A percentile compares a stretch with the other conserved stretches of the same genome.
Conservation (phyloP, 169 alveolate genomes). For the Theileria parva region DNA sequence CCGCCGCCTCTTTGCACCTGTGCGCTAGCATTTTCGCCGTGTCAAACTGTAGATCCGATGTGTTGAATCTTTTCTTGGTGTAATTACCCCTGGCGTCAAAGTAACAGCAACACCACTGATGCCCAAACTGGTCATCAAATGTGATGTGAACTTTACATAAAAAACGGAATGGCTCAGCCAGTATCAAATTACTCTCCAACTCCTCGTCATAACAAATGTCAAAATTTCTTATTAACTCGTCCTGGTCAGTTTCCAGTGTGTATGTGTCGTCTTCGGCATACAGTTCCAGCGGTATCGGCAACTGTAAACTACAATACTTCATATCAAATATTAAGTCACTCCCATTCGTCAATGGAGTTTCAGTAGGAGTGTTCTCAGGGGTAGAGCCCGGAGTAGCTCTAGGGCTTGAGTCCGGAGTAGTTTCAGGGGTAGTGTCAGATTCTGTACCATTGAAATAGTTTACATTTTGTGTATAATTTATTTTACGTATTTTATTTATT, state of each 20-base stretch:
- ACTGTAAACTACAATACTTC: slow-evolving; percentile 31
- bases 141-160: slow-evolving; percentile 49
- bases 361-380: neutral
- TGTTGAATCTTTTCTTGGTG: slow-evolving; percentile 40
- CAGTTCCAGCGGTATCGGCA: slow-evolving; percentile 23
- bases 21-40: slow-evolving; percentile 52
- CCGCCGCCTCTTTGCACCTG: slow-evolving; percentile 60
- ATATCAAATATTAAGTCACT: slow-evolving; percentile 24
- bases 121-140: slow-evolving; percentile 16
- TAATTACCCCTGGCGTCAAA: slow-evolving; percentile 37
- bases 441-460: too few species aligned
- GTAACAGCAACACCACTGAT: slow-evolving; percentile 66
- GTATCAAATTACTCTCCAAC: slow-evolving; percentile 16
- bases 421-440: neutral
- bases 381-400: too few species aligned
- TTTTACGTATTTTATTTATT: too few species aligned
- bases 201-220: slow-evolving; percentile 37
- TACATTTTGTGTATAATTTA: neutral
- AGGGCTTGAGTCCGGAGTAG: too few species aligned
- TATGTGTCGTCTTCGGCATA: neutral
- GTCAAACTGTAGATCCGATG: slow-evolving; percentile 40
- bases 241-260: slow-evolving; percentile 14
- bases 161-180: slow-evolving; percentile 37
- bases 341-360: neutral
- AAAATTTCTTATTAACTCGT: slow-evolving; percentile 1